Base-by-base conservation (phyloP, 192 early-diverging fungal species). In the Linnemannia hyalina region DNA sequence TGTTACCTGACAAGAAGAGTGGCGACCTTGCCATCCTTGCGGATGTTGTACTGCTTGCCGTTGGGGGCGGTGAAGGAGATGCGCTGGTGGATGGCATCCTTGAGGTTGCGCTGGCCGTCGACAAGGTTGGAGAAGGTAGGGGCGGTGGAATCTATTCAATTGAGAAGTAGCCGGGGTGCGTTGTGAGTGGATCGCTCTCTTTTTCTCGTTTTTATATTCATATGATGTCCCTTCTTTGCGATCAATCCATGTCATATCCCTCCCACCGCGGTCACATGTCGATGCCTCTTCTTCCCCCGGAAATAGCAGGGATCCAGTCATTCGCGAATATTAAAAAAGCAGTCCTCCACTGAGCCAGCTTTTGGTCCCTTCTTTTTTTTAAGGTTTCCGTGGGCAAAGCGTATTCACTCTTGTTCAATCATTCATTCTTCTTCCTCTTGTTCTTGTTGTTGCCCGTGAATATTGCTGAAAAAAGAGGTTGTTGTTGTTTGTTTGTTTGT, bases 91-190 rank as follows among this genome's bases (percentile, higher is more conserved):
- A 96, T 92, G 36, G 98, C 98, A 88, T 99, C 98, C 88, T 96
- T 95, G 91, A 99, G 88, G 91, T 99, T 99, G 90, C 94, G 90
- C 90, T 98, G 97, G 40, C 98, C 98, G 75, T 91, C 92, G 72
- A 97, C 63, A 82, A 93, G 86, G 93, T 97, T 97, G 75, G 95
- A 93, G 97, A 97, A 99, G 47, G 97, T 98, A 46, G 98, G 98
- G 18, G 97, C 94, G 89, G 95, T 98, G 46, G 98, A 99, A 91
- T 99, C 98, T 94, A 74, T 75, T 42, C 35, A 47, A 41, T 71
- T 8, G 52, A 40, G 13, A 38, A 29, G 55, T 11, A 3, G 46
- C 46, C 42, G 46, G 57, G 29, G 49, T 20, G 40, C 6, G 38
- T 44, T 68, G 29, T 65, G n/a, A 65, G 60, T 65, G 60, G 60